These are phyloP conservation scores for Begonia masoniana DNA, from an alignment of 306 rosid species.

Conservation along the genomic window DNA sequence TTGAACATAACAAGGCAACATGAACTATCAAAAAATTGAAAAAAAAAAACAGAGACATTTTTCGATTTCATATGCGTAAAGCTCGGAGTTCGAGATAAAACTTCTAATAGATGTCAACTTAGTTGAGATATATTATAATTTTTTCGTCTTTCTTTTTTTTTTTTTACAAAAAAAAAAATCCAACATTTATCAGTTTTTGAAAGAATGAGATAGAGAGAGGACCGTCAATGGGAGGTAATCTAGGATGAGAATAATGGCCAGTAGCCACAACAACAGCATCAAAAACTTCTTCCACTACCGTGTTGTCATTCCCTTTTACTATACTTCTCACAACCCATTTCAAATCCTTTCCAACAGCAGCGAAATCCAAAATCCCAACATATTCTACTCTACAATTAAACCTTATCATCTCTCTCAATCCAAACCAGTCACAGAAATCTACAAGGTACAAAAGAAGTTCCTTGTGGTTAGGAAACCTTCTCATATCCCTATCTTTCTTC, in stretches of 20 bases:
- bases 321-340: slow-evolving; percentile 65
- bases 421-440: slow-evolving; percentile 66
- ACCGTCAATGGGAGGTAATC: slow-evolving; percentile 71
- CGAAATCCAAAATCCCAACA: slow-evolving; percentile 53
- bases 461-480: slow-evolving; percentile 79
- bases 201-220: not conserved
- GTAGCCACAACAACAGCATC: slow-evolving; percentile 88
- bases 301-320: slow-evolving; percentile 24
- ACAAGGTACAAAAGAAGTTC: slow-evolving; percentile 51
- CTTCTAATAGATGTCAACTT: too few species aligned
- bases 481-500: slow-evolving; percentile 66
- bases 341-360: slow-evolving; percentile 33
- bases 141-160: too few species aligned
- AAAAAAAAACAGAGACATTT: too few species aligned
- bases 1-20: slow-evolving; percentile 8
- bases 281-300: slow-evolving; percentile 47
- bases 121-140: too few species aligned
- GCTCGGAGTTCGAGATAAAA: too few species aligned
- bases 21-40: not conserved
- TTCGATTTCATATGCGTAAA: too few species aligned
- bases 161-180: too few species aligned
- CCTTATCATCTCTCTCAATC: slow-evolving; percentile 58
- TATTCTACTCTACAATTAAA: slow-evolving; percentile 62
- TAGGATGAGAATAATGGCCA: slow-evolving; percentile 85
- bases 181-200: not conserved